Evolutionary conservation across 1,284 basidiomycete genomes (phyloP), one percentile per base, ranked within the genome.

Genomic region (Somion occarium): DNA sequence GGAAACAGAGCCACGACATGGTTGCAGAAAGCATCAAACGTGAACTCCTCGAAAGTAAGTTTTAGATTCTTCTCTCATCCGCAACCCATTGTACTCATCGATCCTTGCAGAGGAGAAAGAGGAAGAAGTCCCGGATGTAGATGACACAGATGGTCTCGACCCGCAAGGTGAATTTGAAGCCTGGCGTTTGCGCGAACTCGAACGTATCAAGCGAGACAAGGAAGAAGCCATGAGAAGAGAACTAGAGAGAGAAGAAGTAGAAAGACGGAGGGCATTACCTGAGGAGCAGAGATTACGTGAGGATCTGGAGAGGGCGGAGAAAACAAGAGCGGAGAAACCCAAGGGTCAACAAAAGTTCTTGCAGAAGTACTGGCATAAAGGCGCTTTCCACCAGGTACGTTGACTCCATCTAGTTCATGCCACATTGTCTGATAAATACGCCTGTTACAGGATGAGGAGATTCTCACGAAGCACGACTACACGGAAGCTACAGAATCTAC

Each of bases 351-450:
- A 94, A 67, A 90, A 85, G 61, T 98, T 99, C 73, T 70, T 98
- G 61, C 94, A 99, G 68, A 98, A 97, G 71, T 99, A 98, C 68
- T 98, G 94, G 83, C 97, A 99, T 75, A 98, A 98, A 72, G 97
- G 97, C 62, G 95, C 94, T 53, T 99, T 99, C 77, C 94, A 97
- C 69, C 92, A 91, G 78, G 92, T 88, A 53, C 22, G 74, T 48
- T 12, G 18, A 39, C n/a, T n/a, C n/a, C 38, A 39, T 15, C 3
- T 3, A 3, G 38, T 20, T 5, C 5, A 39, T 66, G 41, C 27
- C 5, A 39, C 25, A 19, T 30, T 5, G 34, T 34, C 38, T 38
- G 15, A 41, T 46, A 41, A 22, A 9, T 39, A 18, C 9, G 25
- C 19, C 18, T 38, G 50, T 44, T 55, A 26, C 64, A 93, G 85